A percentile compares a stretch with the other conserved stretches of the same genome.
phyloP scores from a whole-genome alignment of 2,329 filamentous ascomycete genomes.

The Cytospora chrysosperma region DNA sequence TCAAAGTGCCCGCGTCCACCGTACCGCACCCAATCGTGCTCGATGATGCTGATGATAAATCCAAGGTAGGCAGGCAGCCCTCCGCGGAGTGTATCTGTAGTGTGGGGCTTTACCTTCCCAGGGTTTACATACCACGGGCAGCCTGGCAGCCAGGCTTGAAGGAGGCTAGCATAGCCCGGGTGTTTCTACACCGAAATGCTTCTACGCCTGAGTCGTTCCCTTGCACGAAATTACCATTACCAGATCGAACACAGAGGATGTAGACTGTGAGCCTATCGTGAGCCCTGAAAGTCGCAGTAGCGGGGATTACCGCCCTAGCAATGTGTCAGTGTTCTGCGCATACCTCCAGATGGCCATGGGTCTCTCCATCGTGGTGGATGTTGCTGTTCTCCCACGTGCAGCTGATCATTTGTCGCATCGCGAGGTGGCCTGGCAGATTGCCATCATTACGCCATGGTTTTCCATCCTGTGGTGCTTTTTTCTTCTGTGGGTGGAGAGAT shows the following conservation, averaged over 20 bases:
- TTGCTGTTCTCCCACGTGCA: background rate
- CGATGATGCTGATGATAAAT: background rate
- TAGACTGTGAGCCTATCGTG: background rate
- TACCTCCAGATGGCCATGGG: background rate
- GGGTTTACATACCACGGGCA: too few relatives aligned
- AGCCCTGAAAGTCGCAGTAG: background rate
- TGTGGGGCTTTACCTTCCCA: background rate
- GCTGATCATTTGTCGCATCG: background rate
- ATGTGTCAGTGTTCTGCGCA: background rate
- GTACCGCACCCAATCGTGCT: background rate
- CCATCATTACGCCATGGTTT: background rate
- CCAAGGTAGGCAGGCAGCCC: background rate
- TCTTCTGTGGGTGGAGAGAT: background rate
- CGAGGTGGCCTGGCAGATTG: background rate
- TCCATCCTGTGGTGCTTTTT: background rate
- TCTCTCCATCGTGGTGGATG: background rate
- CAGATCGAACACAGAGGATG: background rate
- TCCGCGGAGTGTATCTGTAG: background rate
- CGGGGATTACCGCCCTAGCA: background rate
- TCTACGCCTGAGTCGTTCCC: background rate
- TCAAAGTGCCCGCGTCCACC: background rate
- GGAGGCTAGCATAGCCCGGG: background rate
- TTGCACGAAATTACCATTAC: background rate
- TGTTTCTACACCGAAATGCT: background rate
- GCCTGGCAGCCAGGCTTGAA: too few relatives aligned